These are phyloP conservation scores for Schoenoplectus tabernaemontani DNA, from an alignment of 202 grass and related monocot species.

Conservation along the genomic window DNA sequence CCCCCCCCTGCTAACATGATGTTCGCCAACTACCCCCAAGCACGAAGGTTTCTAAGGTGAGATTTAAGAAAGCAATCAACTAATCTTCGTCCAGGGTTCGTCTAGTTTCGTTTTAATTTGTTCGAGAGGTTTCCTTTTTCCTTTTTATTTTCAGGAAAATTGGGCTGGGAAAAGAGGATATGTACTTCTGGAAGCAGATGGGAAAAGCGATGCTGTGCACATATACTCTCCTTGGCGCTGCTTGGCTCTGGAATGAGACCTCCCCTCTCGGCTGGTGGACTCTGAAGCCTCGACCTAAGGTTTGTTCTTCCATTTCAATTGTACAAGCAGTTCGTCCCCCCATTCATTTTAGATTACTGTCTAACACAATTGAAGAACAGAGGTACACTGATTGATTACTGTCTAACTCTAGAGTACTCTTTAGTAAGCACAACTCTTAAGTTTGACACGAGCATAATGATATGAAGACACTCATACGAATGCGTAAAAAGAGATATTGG, in stretches of 20 bases:
- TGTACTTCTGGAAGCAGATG: conserved; percentile 83
- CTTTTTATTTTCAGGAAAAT: conserved; percentile 40
- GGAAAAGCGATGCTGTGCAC: conserved; percentile 82
- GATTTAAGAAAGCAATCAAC: neutral
- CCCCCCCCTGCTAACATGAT: neutral
- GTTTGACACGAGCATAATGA: neutral
- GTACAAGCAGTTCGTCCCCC: neutral
- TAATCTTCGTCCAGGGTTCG: neutral
- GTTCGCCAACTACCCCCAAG: conserved; percentile 42
- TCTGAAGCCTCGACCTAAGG: conserved; percentile 71
- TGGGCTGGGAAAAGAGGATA: conserved; percentile 58
- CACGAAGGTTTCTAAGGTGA: conserved; percentile 48
- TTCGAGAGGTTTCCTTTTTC: neutral
- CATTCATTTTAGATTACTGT: neutral
- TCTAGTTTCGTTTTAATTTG: neutral
- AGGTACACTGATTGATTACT: too few species aligned
- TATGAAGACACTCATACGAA: neutral
- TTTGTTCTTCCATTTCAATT: conserved; percentile 13
- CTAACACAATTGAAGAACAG: neutral
- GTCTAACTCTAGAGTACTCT: too few species aligned
- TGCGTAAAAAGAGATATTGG: neutral
- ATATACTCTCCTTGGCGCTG: conserved; percentile 48
- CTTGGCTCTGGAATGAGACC: conserved; percentile 80
- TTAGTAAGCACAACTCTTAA: too few species aligned
- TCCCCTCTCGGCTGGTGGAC: conserved; percentile 83